A percentile compares a stretch with the other conserved stretches of the same genome.
phyloP scores from a whole-genome alignment of 495 filamentous ascomycete species.

The Xylaria cubensis region DNA sequence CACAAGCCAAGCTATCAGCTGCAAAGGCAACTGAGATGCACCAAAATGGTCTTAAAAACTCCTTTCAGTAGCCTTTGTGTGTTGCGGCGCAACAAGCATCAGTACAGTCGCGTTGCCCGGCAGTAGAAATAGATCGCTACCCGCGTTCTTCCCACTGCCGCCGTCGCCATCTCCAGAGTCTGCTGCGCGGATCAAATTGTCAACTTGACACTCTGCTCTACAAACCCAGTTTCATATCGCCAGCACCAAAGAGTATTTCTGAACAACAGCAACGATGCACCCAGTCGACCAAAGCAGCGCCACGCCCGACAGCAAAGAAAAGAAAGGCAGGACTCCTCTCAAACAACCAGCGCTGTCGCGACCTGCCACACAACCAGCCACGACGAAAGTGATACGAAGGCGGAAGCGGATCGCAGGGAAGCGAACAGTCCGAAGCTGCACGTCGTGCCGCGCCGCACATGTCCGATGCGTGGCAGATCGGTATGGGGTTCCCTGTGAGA shows the following conservation, averaged over 20 bases:
- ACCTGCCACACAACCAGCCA: neutral
- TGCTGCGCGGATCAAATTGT: neutral
- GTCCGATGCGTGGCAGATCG: conserved; percentile 28
- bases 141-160: neutral
- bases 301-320: neutral
- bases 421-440: conserved; percentile 23
- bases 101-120: neutral
- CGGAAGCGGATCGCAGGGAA: conserved; percentile 23
- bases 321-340: conserved; percentile 22
- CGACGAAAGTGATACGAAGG: conserved; percentile 1
- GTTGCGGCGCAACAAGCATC: neutral
- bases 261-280: neutral
- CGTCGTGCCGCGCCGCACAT: conserved; percentile 22
- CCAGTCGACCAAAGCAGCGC: neutral
- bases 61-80: neutral
- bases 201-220: neutral
- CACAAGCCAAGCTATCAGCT: neutral
- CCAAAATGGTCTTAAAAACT: neutral
- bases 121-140: neutral
- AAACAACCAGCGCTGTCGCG: neutral
- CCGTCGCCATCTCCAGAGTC: neutral
- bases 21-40: conserved; percentile 8
- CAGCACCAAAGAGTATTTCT: neutral
- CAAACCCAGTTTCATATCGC: neutral
- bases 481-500: conserved; percentile 27